A percentile compares a stretch with the other conserved stretches of the same genome.
Evolutionary conservation across 1,284 basidiomycete genomes (phyloP).

Genomic region (Blastosporella zonata): DNA sequence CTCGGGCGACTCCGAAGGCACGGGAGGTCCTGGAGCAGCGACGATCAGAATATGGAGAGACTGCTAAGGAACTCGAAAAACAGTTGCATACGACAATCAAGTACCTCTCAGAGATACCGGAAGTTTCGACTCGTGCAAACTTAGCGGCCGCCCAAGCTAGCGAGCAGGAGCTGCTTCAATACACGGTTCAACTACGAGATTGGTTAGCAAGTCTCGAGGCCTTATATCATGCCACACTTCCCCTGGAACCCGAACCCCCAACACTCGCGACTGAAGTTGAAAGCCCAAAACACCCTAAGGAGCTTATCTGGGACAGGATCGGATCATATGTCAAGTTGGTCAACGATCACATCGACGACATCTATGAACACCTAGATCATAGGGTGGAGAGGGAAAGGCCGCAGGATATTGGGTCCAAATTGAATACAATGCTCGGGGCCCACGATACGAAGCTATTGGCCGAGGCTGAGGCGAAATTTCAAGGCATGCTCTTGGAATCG

Average conservation of each 20-base stretch:
- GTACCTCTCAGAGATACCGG: conserved; percentile 25
- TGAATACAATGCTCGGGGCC: neutral
- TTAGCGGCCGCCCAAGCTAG: conserved; percentile 16
- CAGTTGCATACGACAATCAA: conserved; percentile 23
- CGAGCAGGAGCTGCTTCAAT: conserved; percentile 24
- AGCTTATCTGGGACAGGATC: conserved; percentile 13
- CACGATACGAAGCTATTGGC: conserved; percentile 3
- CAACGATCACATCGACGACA: neutral
- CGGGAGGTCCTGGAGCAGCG: conserved; percentile 26
- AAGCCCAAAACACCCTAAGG: conserved; percentile 14
- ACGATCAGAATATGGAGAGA: conserved; percentile 20
- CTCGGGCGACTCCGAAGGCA: conserved; percentile 26
- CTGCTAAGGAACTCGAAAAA: conserved; percentile 20
- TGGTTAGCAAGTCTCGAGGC: conserved; percentile 31
- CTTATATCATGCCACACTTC: conserved; percentile 17
- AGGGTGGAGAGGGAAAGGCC: neutral
- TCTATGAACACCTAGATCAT: conserved; percentile 6
- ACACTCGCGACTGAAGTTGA: neutral
- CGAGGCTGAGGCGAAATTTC: neutral
- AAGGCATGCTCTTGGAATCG: conserved; percentile 3
- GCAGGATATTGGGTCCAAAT: conserved; percentile 5
- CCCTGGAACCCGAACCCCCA: conserved; percentile 1
- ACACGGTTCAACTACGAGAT: conserved; percentile 28
- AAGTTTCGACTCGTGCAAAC: conserved; percentile 17
- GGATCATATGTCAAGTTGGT: conserved; percentile 3